Base-by-base conservation (phyloP, 2,329 filamentous ascomycete genomes). In the Claviceps africana region DNA sequence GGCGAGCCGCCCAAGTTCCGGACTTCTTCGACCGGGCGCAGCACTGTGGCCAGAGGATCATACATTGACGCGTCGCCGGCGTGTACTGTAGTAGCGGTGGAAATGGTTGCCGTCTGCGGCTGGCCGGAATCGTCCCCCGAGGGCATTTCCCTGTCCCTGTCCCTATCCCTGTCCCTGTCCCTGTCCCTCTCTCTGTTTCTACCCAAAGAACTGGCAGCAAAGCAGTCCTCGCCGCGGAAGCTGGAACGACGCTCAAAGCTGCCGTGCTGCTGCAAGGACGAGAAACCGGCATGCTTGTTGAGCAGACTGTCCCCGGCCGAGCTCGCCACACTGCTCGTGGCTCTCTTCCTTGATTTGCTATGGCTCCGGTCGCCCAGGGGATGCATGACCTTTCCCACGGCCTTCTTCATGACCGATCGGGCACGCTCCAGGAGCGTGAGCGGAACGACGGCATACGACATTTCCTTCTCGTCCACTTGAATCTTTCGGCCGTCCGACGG, bases 371-470 rank as follows among this genome's bases (percentile, higher is more conserved):
- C 81, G 47, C 70, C 69, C 8, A 80, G 72, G 21, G 79, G 73
- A 57, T 82, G 77, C 54, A 82, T 82, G 50, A 84, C 76, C 64
- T 82, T 83, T 52, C 73, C 77, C 6, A 82, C 72, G 4, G 78
- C 74, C 62, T 84, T 84, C 67, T 83, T 83, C 48, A 94, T 78
- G 40, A 82, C 86, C 13, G 86, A 94, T 47, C 83, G 81, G 48
- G 93, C 86, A 35, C 88, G 83, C 62, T 95, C 88, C 21, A 97
- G 75, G 56, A 96, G 82, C 8, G 85, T 90, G 49, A 96, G 81
- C 37, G 90, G 90, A 17, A 95, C 85, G 52, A 98, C 93, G 53
- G 93, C 93, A 52, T 82, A 81, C 46, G 88, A 90, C 61, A 98
- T 82, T 68, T 98, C 93, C 62, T 83, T 83, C 58, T 88, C 88